Base-by-base conservation (phyloP, 2,329 filamentous ascomycete species). In the Sphaerulina populicola region DNA sequence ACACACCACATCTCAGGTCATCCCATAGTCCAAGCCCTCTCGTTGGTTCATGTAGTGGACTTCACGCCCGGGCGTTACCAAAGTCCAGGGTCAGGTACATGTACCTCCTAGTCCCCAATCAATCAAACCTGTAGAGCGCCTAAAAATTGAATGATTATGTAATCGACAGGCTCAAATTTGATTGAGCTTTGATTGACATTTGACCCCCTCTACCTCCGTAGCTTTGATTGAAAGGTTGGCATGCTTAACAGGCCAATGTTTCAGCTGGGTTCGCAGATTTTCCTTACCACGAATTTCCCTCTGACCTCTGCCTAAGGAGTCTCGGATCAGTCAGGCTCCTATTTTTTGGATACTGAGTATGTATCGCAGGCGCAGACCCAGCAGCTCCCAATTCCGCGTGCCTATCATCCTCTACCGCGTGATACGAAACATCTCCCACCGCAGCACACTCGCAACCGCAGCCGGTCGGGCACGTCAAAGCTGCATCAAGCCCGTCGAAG, bases 361-460 rank as follows among this genome's bases (percentile, higher is more conserved):
- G 27, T 23, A 39, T 11, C 12, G 29, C 29, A 12, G 27, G 12
- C 14, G 6, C 10, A 11, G 33, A 36, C 15, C 30, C 36, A 47
- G 30, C 10, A 8, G 38, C 31, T 10, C 14, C 29, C n/a, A 11
- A 29, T 1, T 33, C 29, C 27, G 41, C 38, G 12, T 50, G 33
- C 35, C 37, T 41, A 4, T 29, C 11, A 0, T 29, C 51, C 9
- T 56, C 42, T 3, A 35, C 39, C 11, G 51, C 14, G 35, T 58
- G 57, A 21, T 51, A 43, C 11, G 43, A 27, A n/a, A 58, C 14
- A 18, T 55, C 52, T 12, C 47, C 14, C 3, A 57, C 37, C 7
- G 46, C 42, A 30, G 54, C 48, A 36, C 65, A 67, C 21, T 46
- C 43, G 50, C 65, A 67, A 1, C 64, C 65, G 47, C 65, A 67